phyloP scores from a whole-genome alignment of 2,329 filamentous ascomycete genomes.

The Tolypocladium inflatum region DNA sequence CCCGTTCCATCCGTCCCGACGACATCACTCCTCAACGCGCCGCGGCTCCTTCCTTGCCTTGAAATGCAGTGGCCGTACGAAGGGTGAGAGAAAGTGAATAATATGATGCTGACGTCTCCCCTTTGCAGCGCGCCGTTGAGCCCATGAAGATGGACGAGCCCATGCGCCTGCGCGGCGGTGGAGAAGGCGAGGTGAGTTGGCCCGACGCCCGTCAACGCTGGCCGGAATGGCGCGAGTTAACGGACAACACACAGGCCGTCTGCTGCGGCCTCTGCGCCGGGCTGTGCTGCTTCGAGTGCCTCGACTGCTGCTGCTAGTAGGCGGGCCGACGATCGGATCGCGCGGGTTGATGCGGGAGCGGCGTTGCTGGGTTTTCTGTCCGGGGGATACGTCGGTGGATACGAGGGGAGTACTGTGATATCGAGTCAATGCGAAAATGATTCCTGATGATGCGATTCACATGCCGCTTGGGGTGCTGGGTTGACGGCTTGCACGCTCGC shows the following conservation, averaged over 20 bases:
- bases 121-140: conserved; percentile 19
- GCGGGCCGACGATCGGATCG: neutral
- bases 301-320: conserved; percentile 27
- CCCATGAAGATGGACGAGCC: conserved; percentile 22
- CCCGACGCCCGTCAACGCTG: neutral
- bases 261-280: conserved; percentile 31
- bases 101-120: neutral
- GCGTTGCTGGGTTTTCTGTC: neutral
- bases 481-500: neutral
- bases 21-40: neutral
- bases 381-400: neutral
- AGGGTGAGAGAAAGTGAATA: neutral
- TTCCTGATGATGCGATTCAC: neutral
- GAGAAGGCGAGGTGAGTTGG: conserved; percentile 23
- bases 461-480: neutral
- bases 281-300: conserved; percentile 30
- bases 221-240: neutral
- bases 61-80: neutral
- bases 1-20: neutral
- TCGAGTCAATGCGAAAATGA: neutral
- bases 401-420: neutral
- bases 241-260: conserved; percentile 18
- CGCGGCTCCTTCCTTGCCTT: too few relatives aligned
- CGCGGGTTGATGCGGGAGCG: neutral
- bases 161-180: conserved; percentile 23